Percentiles rank a stretch among this genome's conserved stretches.
These are phyloP conservation scores for Chytriomyces confervae DNA, from an alignment of 192 early-diverging fungal genomes.

Conservation along the genomic window DNA sequence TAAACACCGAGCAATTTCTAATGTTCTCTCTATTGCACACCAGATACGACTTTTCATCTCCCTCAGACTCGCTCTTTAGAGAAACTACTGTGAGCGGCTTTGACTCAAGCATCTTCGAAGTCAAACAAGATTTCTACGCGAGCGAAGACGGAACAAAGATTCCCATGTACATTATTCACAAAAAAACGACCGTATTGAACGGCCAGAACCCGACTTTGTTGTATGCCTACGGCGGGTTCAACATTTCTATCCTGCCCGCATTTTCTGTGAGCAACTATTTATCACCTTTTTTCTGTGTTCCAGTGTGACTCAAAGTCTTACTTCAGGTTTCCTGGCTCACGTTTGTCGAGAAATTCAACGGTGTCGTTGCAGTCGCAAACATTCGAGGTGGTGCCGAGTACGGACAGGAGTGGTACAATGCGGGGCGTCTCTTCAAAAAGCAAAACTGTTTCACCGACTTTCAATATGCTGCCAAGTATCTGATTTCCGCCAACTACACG, in stretches of 20 bases:
- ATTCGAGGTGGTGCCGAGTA: slow-evolving; percentile 75
- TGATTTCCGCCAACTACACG: slow-evolving; percentile 65
- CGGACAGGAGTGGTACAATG: slow-evolving; percentile 58
- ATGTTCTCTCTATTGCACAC: too few relatives aligned
- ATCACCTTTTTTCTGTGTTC: neutral
- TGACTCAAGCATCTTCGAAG: slow-evolving; percentile 54
- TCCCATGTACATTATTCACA: slow-evolving; percentile 70
- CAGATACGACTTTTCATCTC: slow-evolving; percentile 48
- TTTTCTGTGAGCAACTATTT: slow-evolving; percentile 19
- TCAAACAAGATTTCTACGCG: slow-evolving; percentile 68
- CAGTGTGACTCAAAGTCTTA: neutral
- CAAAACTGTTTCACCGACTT: slow-evolving; percentile 81
- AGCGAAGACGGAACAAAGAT: slow-evolving; percentile 71
- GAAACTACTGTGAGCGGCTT: slow-evolving; percentile 51
- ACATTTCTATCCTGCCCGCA: slow-evolving; percentile 52
- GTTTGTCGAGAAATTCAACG: slow-evolving; percentile 61
- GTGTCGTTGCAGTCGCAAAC: slow-evolving; percentile 65
- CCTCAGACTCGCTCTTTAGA: slow-evolving; percentile 48
- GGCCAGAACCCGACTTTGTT: slow-evolving; percentile 63
- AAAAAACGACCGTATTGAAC: slow-evolving; percentile 56
- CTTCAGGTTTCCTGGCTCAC: slow-evolving; percentile 27
- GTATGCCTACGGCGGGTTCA: slow-evolving; percentile 77
- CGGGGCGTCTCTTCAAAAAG: slow-evolving; percentile 63
- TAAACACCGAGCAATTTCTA: too few relatives aligned
- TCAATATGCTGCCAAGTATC: slow-evolving; percentile 68